Percentiles rank a stretch among this genome's conserved stretches.
phyloP scores from a whole-genome alignment of 441 rosid genomes.

The Kokia cookei region DNA sequence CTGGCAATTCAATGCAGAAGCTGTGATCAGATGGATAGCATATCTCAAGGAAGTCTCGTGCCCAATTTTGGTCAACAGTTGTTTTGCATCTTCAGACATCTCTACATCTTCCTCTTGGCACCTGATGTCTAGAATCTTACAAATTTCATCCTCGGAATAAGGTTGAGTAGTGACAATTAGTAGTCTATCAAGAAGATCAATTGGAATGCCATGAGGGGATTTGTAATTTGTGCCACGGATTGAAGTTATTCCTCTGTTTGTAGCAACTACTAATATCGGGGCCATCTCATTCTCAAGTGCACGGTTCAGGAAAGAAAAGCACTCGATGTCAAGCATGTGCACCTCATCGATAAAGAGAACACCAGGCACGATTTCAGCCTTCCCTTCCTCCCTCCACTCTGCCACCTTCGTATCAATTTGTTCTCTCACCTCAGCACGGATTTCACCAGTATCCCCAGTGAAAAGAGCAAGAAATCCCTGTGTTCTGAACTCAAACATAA shows the following conservation, averaged over 20 bases:
- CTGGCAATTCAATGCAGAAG: constrained; percentile 74
- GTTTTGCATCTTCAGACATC: constrained; percentile 78
- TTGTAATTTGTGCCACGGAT: constrained; percentile 91
- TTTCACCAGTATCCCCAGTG: constrained; percentile 95
- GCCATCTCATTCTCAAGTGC: constrained; percentile 97
- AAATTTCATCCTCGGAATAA: constrained; percentile 67
- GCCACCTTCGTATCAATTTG: constrained; percentile 92
- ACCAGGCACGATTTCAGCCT: constrained; percentile 92
- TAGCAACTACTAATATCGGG: constrained; percentile 86
- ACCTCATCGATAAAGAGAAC: constrained; percentile 94
- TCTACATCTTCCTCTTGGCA: constrained; percentile 95
- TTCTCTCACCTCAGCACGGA: constrained; percentile 89
- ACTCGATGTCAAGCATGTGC: constrained; percentile 95
- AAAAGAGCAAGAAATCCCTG: constrained; percentile 94
- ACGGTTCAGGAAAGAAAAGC: constrained; percentile 94
- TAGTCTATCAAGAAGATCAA: constrained; percentile 88
- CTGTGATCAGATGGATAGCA: constrained; percentile 81
- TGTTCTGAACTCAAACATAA: constrained; percentile 38
- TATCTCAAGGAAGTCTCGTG: constrained; percentile 87
- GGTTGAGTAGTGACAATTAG: constrained; percentile 84
- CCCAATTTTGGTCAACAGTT: constrained; percentile 66
- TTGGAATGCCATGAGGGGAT: constrained; percentile 91
- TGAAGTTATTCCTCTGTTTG: constrained; percentile 84
- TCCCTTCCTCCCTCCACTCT: constrained; percentile 98
- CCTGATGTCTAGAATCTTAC: constrained; percentile 77